Percentiles rank a stretch among this genome's conserved stretches.
These are phyloP conservation scores for Isabelozyma gotoi DNA, from an alignment of 805 yeast genomes.

Conservation along the genomic window DNA sequence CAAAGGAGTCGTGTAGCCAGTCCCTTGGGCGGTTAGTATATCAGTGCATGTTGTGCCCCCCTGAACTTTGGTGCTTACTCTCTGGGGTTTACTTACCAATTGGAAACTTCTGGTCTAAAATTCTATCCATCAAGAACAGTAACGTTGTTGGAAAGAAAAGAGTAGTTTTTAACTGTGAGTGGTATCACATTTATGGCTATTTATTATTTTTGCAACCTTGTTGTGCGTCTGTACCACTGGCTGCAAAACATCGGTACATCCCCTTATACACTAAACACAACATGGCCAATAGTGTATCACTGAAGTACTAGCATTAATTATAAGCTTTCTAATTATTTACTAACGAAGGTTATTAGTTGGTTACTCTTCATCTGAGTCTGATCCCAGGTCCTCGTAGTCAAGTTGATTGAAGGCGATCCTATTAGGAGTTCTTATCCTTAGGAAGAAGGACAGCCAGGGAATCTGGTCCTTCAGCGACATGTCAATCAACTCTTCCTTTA, in stretches of 20 bases:
- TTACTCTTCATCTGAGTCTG: slow-evolving; percentile 6
- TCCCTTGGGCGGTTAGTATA: not conserved
- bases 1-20: not conserved
- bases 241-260: not conserved
- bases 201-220: not conserved
- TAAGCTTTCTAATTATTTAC: too few relatives aligned
- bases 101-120: not conserved
- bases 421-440: slow-evolving; percentile 61
- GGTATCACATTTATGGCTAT: too few relatives aligned
- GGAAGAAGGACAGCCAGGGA: slow-evolving; percentile 41
- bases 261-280: too few relatives aligned
- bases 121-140: not conserved
- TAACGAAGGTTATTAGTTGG: not conserved
- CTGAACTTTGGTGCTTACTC: not conserved
- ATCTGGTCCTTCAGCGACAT: slow-evolving; percentile 48
- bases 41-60: too few relatives aligned
- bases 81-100: not conserved
- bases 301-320: too few relatives aligned
- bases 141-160: not conserved
- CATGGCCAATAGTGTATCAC: too few relatives aligned
- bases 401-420: slow-evolving; percentile 42
- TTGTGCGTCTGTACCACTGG: not conserved
- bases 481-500: slow-evolving; percentile 43
- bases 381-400: slow-evolving; percentile 9
- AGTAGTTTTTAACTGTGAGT: too few relatives aligned